Evolutionary conservation across 495 filamentous ascomycete species (phyloP).

Genomic region (Tetracladium setigerum): DNA sequence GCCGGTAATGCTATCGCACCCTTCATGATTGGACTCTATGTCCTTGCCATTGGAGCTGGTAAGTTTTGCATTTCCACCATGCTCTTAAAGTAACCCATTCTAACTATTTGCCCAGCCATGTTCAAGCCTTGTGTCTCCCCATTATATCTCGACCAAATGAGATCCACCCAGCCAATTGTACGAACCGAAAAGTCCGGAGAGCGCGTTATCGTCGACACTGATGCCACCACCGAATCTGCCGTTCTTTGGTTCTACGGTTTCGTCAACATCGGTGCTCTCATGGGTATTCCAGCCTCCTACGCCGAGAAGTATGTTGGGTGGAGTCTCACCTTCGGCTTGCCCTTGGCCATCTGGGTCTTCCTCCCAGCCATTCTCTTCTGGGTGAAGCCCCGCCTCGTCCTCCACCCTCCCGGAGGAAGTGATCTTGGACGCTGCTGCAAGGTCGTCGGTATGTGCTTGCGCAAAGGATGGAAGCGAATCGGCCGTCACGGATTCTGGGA

Average conservation of each 20-base stretch:
- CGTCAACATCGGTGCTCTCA: constrained; percentile 53
- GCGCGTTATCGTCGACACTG: constrained; percentile 52
- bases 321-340: constrained; percentile 63
- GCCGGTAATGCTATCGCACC: constrained; percentile 46
- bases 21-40: constrained; percentile 50
- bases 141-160: constrained; percentile 50
- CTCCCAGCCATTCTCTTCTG: constrained; percentile 42
- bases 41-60: constrained; percentile 57
- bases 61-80: constrained; percentile 31
- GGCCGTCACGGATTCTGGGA: constrained; percentile 56
- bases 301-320: constrained; percentile 71
- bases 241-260: constrained; percentile 60
- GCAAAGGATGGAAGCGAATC: constrained; percentile 45
- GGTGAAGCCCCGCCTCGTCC: constrained; percentile 39
- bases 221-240: constrained; percentile 49
- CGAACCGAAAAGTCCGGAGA: constrained; percentile 45
- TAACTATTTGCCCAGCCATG: constrained; percentile 28
- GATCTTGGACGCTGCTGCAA: constrained; percentile 49
- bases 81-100: background rate
- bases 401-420: constrained; percentile 42
- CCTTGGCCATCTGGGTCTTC: constrained; percentile 48
- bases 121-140: constrained; percentile 61
- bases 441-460: constrained; percentile 43
- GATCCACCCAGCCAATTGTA: constrained; percentile 32
- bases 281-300: constrained; percentile 38